A percentile compares a stretch with the other conserved stretches of the same genome.
These are phyloP conservation scores for Aspergillus fumigatus DNA, from an alignment of 2,329 filamentous ascomycete genomes.

Conservation along the genomic window DNA sequence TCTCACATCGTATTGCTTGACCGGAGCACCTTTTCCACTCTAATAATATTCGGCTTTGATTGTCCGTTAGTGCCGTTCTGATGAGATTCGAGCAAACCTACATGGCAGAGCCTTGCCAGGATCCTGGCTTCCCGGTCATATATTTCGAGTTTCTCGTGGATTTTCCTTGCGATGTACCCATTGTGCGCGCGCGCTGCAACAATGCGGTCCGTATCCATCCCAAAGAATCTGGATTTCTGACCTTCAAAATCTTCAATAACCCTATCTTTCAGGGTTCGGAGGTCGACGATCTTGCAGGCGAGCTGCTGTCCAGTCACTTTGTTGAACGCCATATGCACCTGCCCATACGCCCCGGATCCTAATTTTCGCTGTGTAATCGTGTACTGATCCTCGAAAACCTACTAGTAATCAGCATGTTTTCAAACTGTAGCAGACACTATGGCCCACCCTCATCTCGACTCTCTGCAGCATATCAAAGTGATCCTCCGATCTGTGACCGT, in stretches of 20 bases:
- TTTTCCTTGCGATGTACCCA: constrained; percentile 14
- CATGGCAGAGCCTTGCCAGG: constrained; percentile 51
- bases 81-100: constrained; percentile 15
- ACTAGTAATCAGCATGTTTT: not conserved
- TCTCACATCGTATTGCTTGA: constrained; percentile 49
- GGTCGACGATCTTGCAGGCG: constrained; percentile 44
- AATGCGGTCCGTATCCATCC: not conserved
- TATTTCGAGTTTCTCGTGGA: constrained; percentile 27
- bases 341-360: constrained; percentile 40
- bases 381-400: constrained; percentile 34
- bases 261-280: constrained; percentile 23
- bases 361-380: constrained; percentile 36
- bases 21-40: constrained; percentile 53
- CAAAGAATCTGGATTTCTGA: constrained; percentile 11
- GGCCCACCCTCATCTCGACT: constrained; percentile 32
- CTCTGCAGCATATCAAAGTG: constrained; percentile 25
- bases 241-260: constrained; percentile 3
- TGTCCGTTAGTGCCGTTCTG: constrained; percentile 1
- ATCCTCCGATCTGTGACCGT: constrained; percentile 2
- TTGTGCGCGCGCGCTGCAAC: constrained; percentile 10
- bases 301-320: constrained; percentile 31
- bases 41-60: constrained; percentile 54
- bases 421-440: not conserved
- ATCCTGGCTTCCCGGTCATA: constrained; percentile 43
- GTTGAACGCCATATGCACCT: constrained; percentile 41